Conservation (phyloP, 768 basidiomycete species). For the Mycena vulgaris region DNA sequence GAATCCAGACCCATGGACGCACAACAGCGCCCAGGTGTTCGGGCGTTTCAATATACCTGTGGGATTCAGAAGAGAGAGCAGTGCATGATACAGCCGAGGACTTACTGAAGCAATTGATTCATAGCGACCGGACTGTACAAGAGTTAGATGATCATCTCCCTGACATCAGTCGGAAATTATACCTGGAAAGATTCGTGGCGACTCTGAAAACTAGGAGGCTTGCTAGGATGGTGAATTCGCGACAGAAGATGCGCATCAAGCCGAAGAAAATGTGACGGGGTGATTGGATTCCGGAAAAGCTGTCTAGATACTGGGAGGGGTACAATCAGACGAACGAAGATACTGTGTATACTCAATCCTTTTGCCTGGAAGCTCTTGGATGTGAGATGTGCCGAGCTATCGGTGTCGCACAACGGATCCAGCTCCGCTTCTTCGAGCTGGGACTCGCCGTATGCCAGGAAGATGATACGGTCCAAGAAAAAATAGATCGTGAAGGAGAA, state of each 20-base stretch:
- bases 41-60: constrained; percentile 71
- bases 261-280: constrained; percentile 42
- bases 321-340: too few relatives aligned
- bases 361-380: constrained; percentile 50
- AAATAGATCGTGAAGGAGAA: constrained; percentile 60
- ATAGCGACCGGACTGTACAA: constrained; percentile 58
- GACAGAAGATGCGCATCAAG: constrained; percentile 57
- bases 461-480: constrained; percentile 69
- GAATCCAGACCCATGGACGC: constrained; percentile 82
- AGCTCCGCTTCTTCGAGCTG: constrained; percentile 66
- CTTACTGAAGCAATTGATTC: constrained; percentile 57
- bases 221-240: constrained; percentile 40
- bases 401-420: constrained; percentile 76
- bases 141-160: constrained; percentile 36
- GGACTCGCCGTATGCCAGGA: constrained; percentile 56
- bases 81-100: neutral
- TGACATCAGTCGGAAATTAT: constrained; percentile 32
- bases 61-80: neutral
- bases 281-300: neutral
- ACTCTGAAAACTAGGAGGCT: constrained; percentile 12
- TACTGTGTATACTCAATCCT: too few relatives aligned
- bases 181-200: constrained; percentile 8
- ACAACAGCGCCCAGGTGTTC: constrained; percentile 53
- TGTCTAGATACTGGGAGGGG: constrained; percentile 1
- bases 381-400: constrained; percentile 49